Evolutionary conservation across 345 rosid genomes (phyloP).

Genomic region (Alliaria petiolata): DNA sequence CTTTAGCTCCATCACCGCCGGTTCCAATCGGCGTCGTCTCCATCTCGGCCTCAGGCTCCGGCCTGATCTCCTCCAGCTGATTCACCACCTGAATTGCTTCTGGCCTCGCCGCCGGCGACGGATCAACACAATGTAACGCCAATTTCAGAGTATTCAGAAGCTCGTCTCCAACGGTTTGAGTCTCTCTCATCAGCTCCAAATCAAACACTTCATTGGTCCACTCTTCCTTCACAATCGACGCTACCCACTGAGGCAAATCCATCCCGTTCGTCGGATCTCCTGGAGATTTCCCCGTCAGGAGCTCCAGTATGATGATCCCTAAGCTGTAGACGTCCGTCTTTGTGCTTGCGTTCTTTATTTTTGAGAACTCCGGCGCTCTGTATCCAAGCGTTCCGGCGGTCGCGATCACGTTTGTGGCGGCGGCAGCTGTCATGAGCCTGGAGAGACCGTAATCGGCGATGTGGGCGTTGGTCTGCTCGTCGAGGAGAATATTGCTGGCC

Average conservation of each 20-base stretch:
- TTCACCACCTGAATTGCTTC: constrained; percentile 63
- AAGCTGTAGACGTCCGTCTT: constrained; percentile 90
- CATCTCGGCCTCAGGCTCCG: constrained; percentile 39
- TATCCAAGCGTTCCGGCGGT: constrained; percentile 84
- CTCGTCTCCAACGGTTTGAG: constrained; percentile 59
- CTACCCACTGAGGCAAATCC: constrained; percentile 97
- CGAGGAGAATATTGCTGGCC: constrained; percentile 71
- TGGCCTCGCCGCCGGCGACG: constrained; percentile 73
- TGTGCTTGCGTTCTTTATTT: constrained; percentile 71
- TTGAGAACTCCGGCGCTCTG: constrained; percentile 88
- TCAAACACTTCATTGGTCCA: constrained; percentile 97
- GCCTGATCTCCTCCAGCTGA: constrained; percentile 74
- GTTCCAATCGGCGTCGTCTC: constrained; percentile 26
- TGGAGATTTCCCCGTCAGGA: constrained; percentile 87
- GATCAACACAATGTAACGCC: constrained; percentile 88
- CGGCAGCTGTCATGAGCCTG: constrained; percentile 73
- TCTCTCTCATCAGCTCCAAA: constrained; percentile 72
- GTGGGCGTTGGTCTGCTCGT: constrained; percentile 55
- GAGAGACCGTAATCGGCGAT: constrained; percentile 84
- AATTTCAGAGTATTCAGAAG: constrained; percentile 75
- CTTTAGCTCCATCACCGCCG: constrained; percentile 44
- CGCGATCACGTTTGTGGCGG: constrained; percentile 72
- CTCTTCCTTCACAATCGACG: constrained; percentile 88
- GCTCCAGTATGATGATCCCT: constrained; percentile 77
- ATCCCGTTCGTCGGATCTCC: constrained; percentile 74